Evolutionary conservation across 1,284 basidiomycete species (phyloP), one percentile per base, ranked within the genome.

Genomic region (Sporisorium iseilematis-ciliati): DNA sequence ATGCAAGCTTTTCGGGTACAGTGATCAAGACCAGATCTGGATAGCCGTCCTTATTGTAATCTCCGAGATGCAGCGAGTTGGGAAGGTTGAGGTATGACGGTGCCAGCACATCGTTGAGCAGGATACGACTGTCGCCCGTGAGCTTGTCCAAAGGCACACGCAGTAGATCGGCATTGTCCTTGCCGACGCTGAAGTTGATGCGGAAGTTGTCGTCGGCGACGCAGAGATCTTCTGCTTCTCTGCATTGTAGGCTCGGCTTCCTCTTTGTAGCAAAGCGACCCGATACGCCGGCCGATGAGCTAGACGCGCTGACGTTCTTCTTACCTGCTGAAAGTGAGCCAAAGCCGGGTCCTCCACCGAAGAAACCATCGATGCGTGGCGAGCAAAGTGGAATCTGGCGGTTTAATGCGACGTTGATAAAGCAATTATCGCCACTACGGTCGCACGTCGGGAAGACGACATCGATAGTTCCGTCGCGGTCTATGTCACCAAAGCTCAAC

Each of bases 401-500:
- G 86, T 99, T 99, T 87, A 94, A 98, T 2, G 91, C 95, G 69
- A 99, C 92, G 82, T 97, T 95, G 85, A 99, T 89, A 51, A 87
- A 88, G 85, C 97, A 99, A 18, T 67, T 93, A 0, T 88, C 89
- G 20, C 69, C 69, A 38, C 57, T 57, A 10, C 60, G 48, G 0
- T 88, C 84, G 85, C 96, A 99, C 0, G 92, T 92, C 0, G 93
- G 89, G 80, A 98, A 95, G 52, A 99, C 89, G 88, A 99, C 91
- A 85, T 99, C 96, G 49, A 98, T 92, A 0, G 95, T 96, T 1
- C 96, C 96, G 81, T 99, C 97, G 14, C 97, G 82, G 92, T 95
- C 92, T 78, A 99, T 90, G 78, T 99, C 97, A 21, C 93, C 94
- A 80, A 98, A 98, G 0, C 92, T 90, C 21, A 98, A 89, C 0